Evolutionary conservation across 1,284 basidiomycete genomes (phyloP).

Genomic region (Rugiboletus extremiorientalis): DNA sequence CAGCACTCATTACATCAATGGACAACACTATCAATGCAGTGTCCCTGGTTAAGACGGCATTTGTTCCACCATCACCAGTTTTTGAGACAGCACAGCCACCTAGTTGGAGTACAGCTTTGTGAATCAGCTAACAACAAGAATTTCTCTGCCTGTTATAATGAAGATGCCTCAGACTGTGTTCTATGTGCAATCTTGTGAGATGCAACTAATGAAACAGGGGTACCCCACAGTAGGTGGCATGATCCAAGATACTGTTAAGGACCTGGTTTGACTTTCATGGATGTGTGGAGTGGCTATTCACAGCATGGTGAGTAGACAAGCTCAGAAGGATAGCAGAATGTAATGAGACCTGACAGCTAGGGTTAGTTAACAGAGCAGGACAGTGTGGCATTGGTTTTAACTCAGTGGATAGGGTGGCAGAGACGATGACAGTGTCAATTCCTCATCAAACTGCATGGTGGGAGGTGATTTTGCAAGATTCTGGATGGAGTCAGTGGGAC

Average conservation of each 20-base stretch:
- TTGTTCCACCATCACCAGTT: conserved; percentile 27
- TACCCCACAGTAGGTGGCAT: conserved; percentile 74
- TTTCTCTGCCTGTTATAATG: conserved; percentile 18
- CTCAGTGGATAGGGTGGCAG: too few relatives aligned
- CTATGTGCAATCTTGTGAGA: conserved; percentile 55
- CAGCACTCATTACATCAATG: conserved; percentile 27
- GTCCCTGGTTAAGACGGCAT: conserved; percentile 17
- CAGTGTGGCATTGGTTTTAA: conserved; percentile 31
- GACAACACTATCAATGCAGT: conserved; percentile 10
- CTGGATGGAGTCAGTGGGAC: too few relatives aligned
- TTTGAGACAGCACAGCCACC: conserved; percentile 47
- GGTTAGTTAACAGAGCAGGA: conserved; percentile 30
- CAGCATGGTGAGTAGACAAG: conserved; percentile 42
- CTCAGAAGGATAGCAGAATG: conserved; percentile 38
- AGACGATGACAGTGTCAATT: too few relatives aligned
- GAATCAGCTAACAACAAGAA: conserved; percentile 31
- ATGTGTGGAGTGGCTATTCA: conserved; percentile 40
- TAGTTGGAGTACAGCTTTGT: conserved; percentile 44
- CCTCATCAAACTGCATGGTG: too few relatives aligned
- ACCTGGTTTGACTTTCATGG: conserved; percentile 47
- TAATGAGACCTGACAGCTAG: conserved; percentile 35
- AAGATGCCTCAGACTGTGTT: conserved; percentile 31
- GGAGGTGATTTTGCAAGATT: too few relatives aligned
- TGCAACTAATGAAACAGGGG: conserved; percentile 61
- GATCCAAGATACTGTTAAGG: conserved; percentile 50